Base-by-base conservation (phyloP, 805 yeast species). In the Candida pini region DNA sequence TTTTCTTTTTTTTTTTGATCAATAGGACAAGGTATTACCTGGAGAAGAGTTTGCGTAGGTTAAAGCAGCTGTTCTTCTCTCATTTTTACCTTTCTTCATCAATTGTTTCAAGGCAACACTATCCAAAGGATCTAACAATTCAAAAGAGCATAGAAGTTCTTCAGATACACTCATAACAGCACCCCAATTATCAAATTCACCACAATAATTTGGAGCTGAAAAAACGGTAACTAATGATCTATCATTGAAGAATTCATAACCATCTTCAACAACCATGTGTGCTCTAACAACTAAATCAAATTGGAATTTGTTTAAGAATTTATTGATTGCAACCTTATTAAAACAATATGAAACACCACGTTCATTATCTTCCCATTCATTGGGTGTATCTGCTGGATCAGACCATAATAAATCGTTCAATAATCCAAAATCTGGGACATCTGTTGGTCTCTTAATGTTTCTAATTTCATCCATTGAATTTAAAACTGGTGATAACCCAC, bases 101-200 rank as follows among this genome's bases (percentile, higher is more conserved):
- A 87, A 92, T 57, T 85, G 96, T 55, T 90, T 89, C 61, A 92
- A 72, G 4, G 96, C 96, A 14, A 83, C 81, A 33, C 94, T 76
- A 62, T 90, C 97, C 48, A 92, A 68, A 7, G 98, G 98, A 61
- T 92, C 96, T 39, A 90, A 68, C 35, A 90, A 71, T 59, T 90
- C 98, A 60, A 90, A 90, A 42, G 92, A 81, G 60, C 98, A 90
- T 38, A 92, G 66, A 45, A 90, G 68, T 49, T 90, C 97, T 44
- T 90, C 96, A 43, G 86, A 76, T 12, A 90, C 97, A 48, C 94
- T 80, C 97, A 90, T 90, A 5, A 90, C 97, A 2, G 98, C 98
- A 17, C 96, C 96, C 96, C 96, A 87, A 51, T 87, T 87, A 56
- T 88, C 86, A 51, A 80, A 80, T 57, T 80, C 88, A n/a, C 88